Percentiles rank a stretch among this genome's conserved stretches.
phyloP scores from a whole-genome alignment of 495 filamentous ascomycete species.

The Beverwykella pulmonaria region DNA sequence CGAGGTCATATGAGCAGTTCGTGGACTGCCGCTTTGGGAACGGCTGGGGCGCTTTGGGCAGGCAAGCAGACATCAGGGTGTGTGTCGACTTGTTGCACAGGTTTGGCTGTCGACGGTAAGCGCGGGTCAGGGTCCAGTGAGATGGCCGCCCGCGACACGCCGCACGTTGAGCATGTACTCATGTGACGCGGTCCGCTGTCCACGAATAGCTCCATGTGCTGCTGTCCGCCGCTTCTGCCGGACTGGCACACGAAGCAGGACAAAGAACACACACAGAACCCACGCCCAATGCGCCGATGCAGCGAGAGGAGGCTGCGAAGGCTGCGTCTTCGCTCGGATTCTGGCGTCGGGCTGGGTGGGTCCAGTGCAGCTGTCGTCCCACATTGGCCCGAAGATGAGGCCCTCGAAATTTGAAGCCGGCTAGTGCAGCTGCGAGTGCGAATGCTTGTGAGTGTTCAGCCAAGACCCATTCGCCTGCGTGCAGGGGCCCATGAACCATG shows the following conservation, averaged over 20 bases:
- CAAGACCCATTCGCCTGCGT: background rate
- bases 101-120: slow-evolving; percentile 3
- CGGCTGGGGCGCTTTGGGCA: background rate
- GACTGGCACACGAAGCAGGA: background rate
- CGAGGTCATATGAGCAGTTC: slow-evolving; percentile 25
- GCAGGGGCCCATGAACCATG: background rate
- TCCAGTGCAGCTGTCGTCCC: background rate
- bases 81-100: background rate
- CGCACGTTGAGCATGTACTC: background rate
- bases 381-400: slow-evolving; percentile 17
- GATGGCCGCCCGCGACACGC: background rate
- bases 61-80: background rate
- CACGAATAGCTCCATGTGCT: slow-evolving; percentile 9
- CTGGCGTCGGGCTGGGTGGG: too few species aligned
- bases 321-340: too few species aligned
- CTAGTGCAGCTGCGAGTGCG: slow-evolving; percentile 16
- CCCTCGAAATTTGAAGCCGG: slow-evolving; percentile 19
- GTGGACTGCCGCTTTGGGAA: slow-evolving; percentile 1
- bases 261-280: background rate
- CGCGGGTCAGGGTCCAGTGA: slow-evolving; percentile 15
- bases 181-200: slow-evolving; percentile 7
- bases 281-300: background rate
- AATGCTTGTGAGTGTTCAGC: background rate
- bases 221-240: too few species aligned
- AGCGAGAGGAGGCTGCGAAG: too few species aligned